phyloP scores from a whole-genome alignment of 2,329 filamentous ascomycete species.

The Fusarium pseudoanthophilum region DNA sequence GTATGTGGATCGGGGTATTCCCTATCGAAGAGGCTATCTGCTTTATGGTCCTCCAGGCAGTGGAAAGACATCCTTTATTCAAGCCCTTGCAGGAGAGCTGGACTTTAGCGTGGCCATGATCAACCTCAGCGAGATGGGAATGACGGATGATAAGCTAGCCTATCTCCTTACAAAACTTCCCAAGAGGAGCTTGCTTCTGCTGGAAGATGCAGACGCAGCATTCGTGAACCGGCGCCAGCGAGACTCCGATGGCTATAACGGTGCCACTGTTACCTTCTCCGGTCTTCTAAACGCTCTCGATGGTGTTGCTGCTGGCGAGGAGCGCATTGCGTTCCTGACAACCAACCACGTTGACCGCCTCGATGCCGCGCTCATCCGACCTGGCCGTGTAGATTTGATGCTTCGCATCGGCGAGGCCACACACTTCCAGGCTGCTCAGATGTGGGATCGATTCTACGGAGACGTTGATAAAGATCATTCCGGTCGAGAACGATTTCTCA shows the following conservation, averaged over 20 bases:
- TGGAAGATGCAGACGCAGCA: conserved; percentile 93
- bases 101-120: conserved; percentile 94
- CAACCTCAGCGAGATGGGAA: conserved; percentile 87
- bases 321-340: conserved; percentile 92
- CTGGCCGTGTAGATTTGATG: conserved; percentile 93
- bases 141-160: conserved; percentile 90
- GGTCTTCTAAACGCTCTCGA: conserved; percentile 88
- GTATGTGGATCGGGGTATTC: conserved; percentile 95
- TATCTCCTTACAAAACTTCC: conserved; percentile 88
- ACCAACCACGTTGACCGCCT: conserved; percentile 93
- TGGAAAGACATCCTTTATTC: conserved; percentile 96
- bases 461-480: conserved; percentile 75
- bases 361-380: conserved; percentile 88
- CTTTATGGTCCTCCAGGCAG: conserved; percentile 90
- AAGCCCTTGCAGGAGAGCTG: conserved; percentile 90
- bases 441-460: conserved; percentile 97
- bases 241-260: conserved; percentile 84
- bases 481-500: conserved; percentile 75
- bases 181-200: conserved; percentile 80
- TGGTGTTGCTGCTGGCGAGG: conserved; percentile 93
- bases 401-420: conserved; percentile 90
- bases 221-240: conserved; percentile 83
- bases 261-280: conserved; percentile 92
- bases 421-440: conserved; percentile 81
- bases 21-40: conserved; percentile 89